A percentile compares a stretch with the other conserved stretches of the same genome.
Conservation (phyloP, 2,329 filamentous ascomycete genomes). For the Alternaria panax region DNA sequence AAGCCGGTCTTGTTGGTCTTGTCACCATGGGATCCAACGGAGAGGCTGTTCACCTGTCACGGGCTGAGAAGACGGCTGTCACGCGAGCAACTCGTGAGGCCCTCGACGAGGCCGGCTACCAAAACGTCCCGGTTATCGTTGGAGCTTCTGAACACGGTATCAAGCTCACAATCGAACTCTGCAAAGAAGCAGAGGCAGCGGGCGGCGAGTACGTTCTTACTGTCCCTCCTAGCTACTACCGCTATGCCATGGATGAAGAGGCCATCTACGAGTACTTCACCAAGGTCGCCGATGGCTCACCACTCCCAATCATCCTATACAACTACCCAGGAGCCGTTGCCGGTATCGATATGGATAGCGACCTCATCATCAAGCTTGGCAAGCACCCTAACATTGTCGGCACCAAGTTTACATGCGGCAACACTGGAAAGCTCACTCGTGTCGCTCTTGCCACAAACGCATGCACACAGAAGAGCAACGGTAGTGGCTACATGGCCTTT, state of each 20-base stretch:
- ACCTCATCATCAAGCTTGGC: slow-evolving; percentile 80
- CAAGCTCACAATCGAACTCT: slow-evolving; percentile 78
- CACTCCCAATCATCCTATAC: slow-evolving; percentile 83
- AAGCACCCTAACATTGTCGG: slow-evolving; percentile 84
- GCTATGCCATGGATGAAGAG: slow-evolving; percentile 75
- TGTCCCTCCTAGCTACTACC: slow-evolving; percentile 85
- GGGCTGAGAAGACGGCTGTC: slow-evolving; percentile 76
- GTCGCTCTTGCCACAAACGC: slow-evolving; percentile 77
- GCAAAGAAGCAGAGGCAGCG: slow-evolving; percentile 69
- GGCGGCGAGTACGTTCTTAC: slow-evolving; percentile 83
- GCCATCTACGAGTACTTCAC: slow-evolving; percentile 77
- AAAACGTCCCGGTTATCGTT: slow-evolving; percentile 78
- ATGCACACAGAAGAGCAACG: slow-evolving; percentile 64
- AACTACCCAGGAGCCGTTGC: slow-evolving; percentile 90
- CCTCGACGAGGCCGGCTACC: slow-evolving; percentile 80
- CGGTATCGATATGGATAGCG: slow-evolving; percentile 89
- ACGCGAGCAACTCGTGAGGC: slow-evolving; percentile 81
- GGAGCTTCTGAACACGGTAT: slow-evolving; percentile 84
- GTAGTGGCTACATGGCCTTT: slow-evolving; percentile 77
- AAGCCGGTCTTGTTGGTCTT: slow-evolving; percentile 79
- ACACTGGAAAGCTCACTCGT: slow-evolving; percentile 86
- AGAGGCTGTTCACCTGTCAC: slow-evolving; percentile 84
- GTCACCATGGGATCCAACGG: slow-evolving; percentile 92
- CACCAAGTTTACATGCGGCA: slow-evolving; percentile 91
- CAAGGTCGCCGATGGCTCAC: slow-evolving; percentile 76